These are phyloP conservation scores for Dioscorea dumetorum DNA, from an alignment of 106 monocot species.

Conservation along the genomic window DNA sequence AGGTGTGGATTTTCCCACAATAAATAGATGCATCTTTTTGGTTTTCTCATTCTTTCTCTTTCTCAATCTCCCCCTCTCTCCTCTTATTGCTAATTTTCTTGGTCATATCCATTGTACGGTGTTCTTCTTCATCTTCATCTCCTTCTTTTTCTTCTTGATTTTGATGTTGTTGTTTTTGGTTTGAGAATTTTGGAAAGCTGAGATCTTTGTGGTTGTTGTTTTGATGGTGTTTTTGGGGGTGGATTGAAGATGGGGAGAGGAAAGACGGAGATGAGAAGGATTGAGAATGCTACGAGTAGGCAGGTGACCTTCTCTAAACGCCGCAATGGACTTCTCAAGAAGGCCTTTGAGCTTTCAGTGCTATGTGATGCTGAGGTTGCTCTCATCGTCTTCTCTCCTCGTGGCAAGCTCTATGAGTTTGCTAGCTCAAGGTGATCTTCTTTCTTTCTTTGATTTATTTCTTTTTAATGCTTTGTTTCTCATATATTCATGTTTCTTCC, in stretches of 20 bases:
- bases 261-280: slow-evolving; percentile 2
- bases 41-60: too few species aligned
- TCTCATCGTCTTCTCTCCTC: slow-evolving; percentile 1
- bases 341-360: slow-evolving; percentile 4
- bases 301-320: slow-evolving; percentile 3
- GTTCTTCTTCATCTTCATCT: too few species aligned
- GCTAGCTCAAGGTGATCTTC: neutral
- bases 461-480: neutral
- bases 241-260: neutral
- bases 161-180: too few species aligned
- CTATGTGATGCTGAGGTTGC: neutral
- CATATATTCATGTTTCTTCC: neutral
- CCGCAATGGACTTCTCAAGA: neutral
- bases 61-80: too few species aligned
- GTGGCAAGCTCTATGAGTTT: neutral
- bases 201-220: neutral
- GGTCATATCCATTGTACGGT: too few species aligned
- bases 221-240: neutral
- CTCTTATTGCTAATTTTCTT: too few species aligned
- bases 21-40: too few species aligned
- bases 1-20: too few species aligned
- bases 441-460: neutral
- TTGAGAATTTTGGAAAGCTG: too few species aligned
- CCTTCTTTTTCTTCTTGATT: too few species aligned
- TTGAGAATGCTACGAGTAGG: neutral